A percentile compares a stretch with the other conserved stretches of the same genome.
These are phyloP conservation scores for Graphilbum fragrans DNA, from an alignment of 2,329 filamentous ascomycete species.

Conservation along the genomic window DNA sequence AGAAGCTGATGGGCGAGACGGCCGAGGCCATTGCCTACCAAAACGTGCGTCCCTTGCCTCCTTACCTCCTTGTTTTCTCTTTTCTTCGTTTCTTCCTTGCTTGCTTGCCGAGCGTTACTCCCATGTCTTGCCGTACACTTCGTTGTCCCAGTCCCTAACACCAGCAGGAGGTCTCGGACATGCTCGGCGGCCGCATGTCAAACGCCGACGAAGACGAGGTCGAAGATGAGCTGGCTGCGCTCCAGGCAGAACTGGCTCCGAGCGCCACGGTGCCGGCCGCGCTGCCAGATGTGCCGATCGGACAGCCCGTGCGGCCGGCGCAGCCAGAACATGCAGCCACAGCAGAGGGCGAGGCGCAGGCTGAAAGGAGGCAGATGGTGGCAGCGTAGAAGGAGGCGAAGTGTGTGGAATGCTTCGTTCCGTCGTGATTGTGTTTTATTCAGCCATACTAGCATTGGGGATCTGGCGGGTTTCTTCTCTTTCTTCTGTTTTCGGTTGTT, in stretches of 20 bases:
- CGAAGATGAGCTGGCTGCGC: conserved; percentile 79
- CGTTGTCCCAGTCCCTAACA: background rate
- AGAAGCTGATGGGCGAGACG: conserved; percentile 88
- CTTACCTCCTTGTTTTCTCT: background rate
- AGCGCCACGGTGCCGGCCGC: conserved; percentile 1
- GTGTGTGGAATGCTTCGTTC: too few species aligned
- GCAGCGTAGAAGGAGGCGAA: conserved; percentile 9
- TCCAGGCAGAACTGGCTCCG: conserved; percentile 25
- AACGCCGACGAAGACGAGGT: conserved; percentile 97
- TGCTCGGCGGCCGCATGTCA: conserved; percentile 78
- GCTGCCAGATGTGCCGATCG: conserved; percentile 50
- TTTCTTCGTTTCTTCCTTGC: background rate
- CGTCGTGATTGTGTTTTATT: too few species aligned
- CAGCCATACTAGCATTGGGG: too few species aligned
- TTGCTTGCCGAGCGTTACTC: background rate
- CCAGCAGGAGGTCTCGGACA: conserved; percentile 76
- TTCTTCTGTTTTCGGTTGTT: too few species aligned
- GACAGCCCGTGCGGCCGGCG: conserved; percentile 32
- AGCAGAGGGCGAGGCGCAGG: background rate
- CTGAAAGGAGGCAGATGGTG: conserved; percentile 8
- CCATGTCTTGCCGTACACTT: background rate
- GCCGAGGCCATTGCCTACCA: conserved; percentile 89
- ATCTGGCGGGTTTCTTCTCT: too few species aligned
- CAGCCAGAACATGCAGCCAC: background rate
- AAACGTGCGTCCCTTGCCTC: conserved; percentile 39